phyloP scores from a whole-genome alignment of 345 rosid genomes.

The Excoecaria cochinchinensis region DNA sequence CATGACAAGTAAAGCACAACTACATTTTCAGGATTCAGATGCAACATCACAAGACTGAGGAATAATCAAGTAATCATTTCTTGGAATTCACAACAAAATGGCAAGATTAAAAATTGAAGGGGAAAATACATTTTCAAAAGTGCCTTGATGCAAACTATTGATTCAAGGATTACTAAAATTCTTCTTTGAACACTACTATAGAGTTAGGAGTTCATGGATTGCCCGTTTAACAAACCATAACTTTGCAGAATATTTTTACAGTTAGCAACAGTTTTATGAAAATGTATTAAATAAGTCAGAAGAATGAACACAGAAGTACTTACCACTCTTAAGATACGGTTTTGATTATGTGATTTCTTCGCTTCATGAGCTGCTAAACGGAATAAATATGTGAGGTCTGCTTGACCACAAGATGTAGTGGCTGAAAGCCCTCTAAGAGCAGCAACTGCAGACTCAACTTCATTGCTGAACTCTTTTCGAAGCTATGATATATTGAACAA shows the following conservation, averaged over 20 bases:
- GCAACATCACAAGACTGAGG: neutral
- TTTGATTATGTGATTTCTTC: constrained; percentile 59
- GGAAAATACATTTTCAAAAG: neutral
- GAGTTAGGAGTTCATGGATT: neutral
- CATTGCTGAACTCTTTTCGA: constrained; percentile 75
- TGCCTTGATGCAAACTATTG: neutral
- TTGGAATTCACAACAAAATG: neutral
- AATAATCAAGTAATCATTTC: neutral
- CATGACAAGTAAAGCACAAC: neutral
- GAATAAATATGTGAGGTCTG: constrained; percentile 84
- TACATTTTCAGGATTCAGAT: neutral
- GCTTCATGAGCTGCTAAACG: constrained; percentile 85
- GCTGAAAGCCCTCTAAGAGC: constrained; percentile 61
- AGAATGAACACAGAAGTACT: constrained; percentile 16
- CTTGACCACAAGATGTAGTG: constrained; percentile 59
- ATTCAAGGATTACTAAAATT: neutral
- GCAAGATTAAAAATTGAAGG: neutral
- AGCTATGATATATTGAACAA: constrained; percentile 36
- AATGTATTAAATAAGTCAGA: neutral
- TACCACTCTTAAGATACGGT: constrained; percentile 85
- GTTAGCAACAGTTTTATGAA: neutral
- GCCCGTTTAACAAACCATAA: neutral
- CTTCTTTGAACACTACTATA: neutral
- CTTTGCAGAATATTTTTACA: neutral
- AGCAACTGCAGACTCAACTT: constrained; percentile 61